Evolutionary conservation across 768 basidiomycete species (phyloP).

Genomic region (Tulasnella sp.): DNA sequence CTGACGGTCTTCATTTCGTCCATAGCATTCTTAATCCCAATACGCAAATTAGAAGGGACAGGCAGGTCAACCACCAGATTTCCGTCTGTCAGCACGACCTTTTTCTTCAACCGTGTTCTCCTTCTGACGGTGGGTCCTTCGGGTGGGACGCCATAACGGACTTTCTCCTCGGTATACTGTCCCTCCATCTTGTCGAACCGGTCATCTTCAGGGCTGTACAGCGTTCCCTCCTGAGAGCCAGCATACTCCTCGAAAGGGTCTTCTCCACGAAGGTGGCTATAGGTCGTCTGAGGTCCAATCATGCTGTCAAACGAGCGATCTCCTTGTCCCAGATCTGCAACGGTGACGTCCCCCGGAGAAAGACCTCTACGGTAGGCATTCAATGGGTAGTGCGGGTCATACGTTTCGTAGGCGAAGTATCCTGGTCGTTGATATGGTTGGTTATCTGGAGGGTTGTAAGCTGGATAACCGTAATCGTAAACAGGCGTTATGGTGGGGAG

Average conservation of each 20-base stretch:
- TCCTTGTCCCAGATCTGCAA: background rate
- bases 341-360: background rate
- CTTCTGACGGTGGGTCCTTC: slow-evolving; percentile 4
- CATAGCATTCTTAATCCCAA: slow-evolving; percentile 53
- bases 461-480: background rate
- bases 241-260: background rate
- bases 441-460: background rate
- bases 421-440: background rate
- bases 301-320: background rate
- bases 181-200: background rate
- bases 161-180: background rate
- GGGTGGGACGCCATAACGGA: slow-evolving; percentile 12
- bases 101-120: slow-evolving; percentile 39
- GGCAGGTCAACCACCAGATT: slow-evolving; percentile 77
- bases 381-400: background rate
- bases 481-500: background rate
- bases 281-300: background rate
- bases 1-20: slow-evolving; percentile 62
- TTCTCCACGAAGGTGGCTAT: background rate
- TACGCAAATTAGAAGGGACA: slow-evolving; percentile 63
- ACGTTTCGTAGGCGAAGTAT: background rate
- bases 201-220: background rate
- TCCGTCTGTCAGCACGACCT: slow-evolving; percentile 74
- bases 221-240: background rate
- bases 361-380: background rate